Evolutionary conservation across 148 eudicot species (phyloP).

Genomic region (Beta vulgaris): DNA sequence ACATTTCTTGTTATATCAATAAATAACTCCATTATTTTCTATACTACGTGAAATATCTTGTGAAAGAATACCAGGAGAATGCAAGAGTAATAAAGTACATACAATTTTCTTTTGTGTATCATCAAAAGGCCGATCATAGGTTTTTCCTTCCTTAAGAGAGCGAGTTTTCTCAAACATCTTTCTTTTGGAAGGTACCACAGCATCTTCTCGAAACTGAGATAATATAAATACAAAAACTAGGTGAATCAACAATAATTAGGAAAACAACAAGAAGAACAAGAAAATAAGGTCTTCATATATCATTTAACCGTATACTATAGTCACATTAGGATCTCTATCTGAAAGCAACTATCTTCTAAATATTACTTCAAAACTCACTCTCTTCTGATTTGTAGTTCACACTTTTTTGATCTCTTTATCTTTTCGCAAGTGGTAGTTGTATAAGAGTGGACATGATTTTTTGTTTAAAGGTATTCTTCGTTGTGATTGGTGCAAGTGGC

Average conservation of each 20-base stretch:
- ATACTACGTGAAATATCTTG: too few relatives aligned
- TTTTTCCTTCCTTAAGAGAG: not conserved
- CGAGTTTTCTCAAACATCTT: not conserved
- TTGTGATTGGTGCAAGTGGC: slow-evolving; percentile 89
- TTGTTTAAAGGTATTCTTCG: slow-evolving; percentile 91
- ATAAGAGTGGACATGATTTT: too few relatives aligned
- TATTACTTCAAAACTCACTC: too few relatives aligned
- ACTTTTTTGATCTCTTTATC: too few relatives aligned
- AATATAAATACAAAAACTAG: not conserved
- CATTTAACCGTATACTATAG: too few relatives aligned
- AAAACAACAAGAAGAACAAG: too few relatives aligned
- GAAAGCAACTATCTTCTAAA: too few relatives aligned
- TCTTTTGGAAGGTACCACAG: not conserved
- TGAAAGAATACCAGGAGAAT: not conserved
- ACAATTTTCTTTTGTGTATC: not conserved
- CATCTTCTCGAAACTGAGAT: not conserved
- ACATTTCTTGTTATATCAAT: not conserved
- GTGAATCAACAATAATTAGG: too few relatives aligned
- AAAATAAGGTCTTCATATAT: too few relatives aligned
- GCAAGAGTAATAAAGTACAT: not conserved
- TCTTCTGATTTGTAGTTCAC: too few relatives aligned
- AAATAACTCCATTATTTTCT: not conserved
- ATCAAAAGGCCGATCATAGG: not conserved
- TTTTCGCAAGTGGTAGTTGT: too few relatives aligned
- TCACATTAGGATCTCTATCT: too few relatives aligned